Evolutionary conservation across 2,329 filamentous ascomycete species (phyloP), one percentile per base, ranked within the genome.

Genomic region (Botrytis galanthina): DNA sequence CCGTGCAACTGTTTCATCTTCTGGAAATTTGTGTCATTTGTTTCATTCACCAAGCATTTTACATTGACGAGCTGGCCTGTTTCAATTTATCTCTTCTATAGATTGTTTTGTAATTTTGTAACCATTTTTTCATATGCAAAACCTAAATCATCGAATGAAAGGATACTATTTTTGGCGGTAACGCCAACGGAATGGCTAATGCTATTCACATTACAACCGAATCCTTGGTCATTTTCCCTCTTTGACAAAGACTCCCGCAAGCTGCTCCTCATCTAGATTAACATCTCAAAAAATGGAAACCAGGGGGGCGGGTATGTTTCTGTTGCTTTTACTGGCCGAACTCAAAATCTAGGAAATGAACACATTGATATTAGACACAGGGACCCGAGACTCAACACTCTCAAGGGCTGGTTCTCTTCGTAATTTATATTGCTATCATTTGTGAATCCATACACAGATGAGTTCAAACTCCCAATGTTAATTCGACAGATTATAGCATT

Each of bases 391-490:
- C n/a, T 57, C 22, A n/a, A 42, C 16, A 57, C n/a, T 57, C 54
- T 32, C 66, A 57, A 68, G 66, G n/a, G 48, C 66, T 68, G 66
- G 66, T n/a, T 68, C 66, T 68, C 48, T 57, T 68, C 48, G 16
- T 57, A 57, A 57, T 68, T 39, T 32, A 7, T 54, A 68, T 68
- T 57, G 26, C 26, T 57, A 57, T 46, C 39, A 22, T 68, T 57
- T n/a, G 64, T 48, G 63, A 54, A 68, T 57, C 51, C 66, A 26
- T 68, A 54, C 39, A 67, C 48, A n/a, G 20, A 66, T 66, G 61
- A 72, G 10, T 44, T 29, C 62, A 42, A 59, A 67, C 37, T 14
- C 44, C 20, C 59, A 67, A 72, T 72, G 61, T 59, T 72, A n/a
- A 48, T n/a, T 46, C 59, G 61, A 67, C 37, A n/a, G 29, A 35